Percentiles rank a stretch among this genome's conserved stretches.
Evolutionary conservation across 2,329 filamentous ascomycete species (phyloP).

Genomic region (Penicillium sp.): DNA sequence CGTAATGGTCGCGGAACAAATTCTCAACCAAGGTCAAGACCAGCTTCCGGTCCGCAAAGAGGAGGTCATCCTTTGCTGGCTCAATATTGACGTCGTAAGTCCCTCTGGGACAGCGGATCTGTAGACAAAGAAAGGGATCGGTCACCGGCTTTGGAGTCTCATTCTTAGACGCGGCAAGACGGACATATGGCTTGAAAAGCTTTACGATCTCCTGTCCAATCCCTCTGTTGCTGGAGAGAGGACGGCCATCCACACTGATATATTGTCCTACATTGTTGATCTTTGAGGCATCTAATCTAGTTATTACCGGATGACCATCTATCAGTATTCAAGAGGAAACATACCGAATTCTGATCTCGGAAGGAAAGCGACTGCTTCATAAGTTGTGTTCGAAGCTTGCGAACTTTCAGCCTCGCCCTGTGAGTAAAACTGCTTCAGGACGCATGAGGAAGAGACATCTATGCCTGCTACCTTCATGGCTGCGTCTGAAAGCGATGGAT

Average conservation of each 20-base stretch:
- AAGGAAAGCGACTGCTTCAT: slow-evolving; percentile 48
- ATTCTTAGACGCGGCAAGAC: slow-evolving; percentile 29
- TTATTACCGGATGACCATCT: slow-evolving; percentile 20
- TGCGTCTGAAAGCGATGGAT: slow-evolving; percentile 50
- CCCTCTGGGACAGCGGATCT: slow-evolving; percentile 51
- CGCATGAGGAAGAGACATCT: slow-evolving; percentile 52
- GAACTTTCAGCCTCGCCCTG: slow-evolving; percentile 1
- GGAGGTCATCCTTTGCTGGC: slow-evolving; percentile 60
- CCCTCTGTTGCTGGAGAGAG: slow-evolving; percentile 50
- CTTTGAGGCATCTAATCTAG: slow-evolving; percentile 35
- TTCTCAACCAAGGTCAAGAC: slow-evolving; percentile 45
- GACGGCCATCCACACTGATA: slow-evolving; percentile 56
- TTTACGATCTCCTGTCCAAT: slow-evolving; percentile 53
- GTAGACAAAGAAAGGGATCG: slow-evolving; percentile 56
- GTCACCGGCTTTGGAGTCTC: slow-evolving; percentile 31
- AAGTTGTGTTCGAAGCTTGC: slow-evolving; percentile 29
- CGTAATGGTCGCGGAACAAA: slow-evolving; percentile 45
- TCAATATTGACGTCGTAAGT: slow-evolving; percentile 62
- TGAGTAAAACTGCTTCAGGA: slow-evolving; percentile 29
- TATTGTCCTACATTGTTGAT: slow-evolving; percentile 45
- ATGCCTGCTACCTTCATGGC: slow-evolving; percentile 55
- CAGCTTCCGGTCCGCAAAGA: slow-evolving; percentile 50
- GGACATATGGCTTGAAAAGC: slow-evolving; percentile 51
- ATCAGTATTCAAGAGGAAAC: not conserved
- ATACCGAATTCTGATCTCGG: slow-evolving; percentile 45